A percentile compares a stretch with the other conserved stretches of the same genome.
phyloP scores from a whole-genome alignment of 257 asterid genomes.

The Scutellaria galericulata region DNA sequence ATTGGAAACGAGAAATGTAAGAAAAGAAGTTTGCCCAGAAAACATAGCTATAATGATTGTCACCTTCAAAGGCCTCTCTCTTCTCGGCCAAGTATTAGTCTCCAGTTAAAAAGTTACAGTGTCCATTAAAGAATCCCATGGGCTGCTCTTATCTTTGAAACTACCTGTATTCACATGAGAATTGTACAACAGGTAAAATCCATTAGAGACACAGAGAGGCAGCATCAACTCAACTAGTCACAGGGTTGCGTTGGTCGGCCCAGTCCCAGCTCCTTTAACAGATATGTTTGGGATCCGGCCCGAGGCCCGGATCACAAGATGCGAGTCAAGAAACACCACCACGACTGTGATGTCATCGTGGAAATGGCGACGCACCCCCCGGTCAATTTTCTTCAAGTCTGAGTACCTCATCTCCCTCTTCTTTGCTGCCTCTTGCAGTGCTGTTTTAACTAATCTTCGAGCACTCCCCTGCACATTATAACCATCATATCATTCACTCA shows the following conservation, averaged over 20 bases:
- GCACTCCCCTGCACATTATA: conserved; percentile 62
- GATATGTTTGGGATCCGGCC: conserved; percentile 50
- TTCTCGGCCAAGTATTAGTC: conserved; percentile 44
- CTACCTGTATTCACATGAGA: conserved; percentile 52
- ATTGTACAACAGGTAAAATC: conserved; percentile 49
- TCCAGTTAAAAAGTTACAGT: conserved; percentile 43
- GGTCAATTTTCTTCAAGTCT: conserved; percentile 68
- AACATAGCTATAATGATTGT: conserved; percentile 33
- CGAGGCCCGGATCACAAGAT: conserved; percentile 61
- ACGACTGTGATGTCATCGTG: conserved; percentile 75
- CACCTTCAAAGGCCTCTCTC: conserved; percentile 40
- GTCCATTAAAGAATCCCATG: conserved; percentile 51
- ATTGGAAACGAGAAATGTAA: conserved; percentile 26
- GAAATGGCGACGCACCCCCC: conserved; percentile 71
- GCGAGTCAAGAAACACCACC: conserved; percentile 62
- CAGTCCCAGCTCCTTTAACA: conserved; percentile 57
- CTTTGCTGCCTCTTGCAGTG: conserved; percentile 72
- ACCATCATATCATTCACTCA: neutral
- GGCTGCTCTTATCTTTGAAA: conserved; percentile 40
- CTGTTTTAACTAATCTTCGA: conserved; percentile 62
- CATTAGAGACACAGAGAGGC: conserved; percentile 18
- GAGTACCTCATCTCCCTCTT: conserved; percentile 77
- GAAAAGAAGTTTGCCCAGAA: conserved; percentile 27
- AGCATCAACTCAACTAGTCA: conserved; percentile 39
- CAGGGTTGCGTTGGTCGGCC: conserved; percentile 39